Conservation (phyloP, 23 red algal species). For the Gracilaria caudata region DNA sequence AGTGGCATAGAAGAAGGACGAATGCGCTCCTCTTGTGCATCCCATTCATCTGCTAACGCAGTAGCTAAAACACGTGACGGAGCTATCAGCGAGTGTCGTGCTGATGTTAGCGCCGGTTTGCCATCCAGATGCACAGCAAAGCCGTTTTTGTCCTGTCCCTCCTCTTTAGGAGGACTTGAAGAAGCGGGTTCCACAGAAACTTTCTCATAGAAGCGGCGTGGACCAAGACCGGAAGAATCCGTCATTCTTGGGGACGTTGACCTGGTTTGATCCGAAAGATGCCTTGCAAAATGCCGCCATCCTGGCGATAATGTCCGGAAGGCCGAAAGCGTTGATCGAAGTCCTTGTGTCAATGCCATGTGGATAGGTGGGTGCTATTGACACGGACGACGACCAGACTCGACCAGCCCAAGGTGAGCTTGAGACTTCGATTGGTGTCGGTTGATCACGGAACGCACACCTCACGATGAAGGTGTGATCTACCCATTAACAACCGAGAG, state of each 20-base stretch:
- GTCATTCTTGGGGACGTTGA: constrained; percentile 29
- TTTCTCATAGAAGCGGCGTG: constrained; percentile 72
- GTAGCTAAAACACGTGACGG: constrained; percentile 49
- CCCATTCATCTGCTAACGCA: constrained; percentile 89
- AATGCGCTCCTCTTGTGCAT: constrained; percentile 68
- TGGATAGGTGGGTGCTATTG: background rate
- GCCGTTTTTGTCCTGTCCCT: background rate
- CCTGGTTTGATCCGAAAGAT: background rate
- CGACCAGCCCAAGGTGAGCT: background rate
- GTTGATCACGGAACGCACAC: background rate
- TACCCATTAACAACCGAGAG: no score
- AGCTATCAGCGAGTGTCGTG: constrained; percentile 43
- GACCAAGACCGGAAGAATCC: constrained; percentile 83
- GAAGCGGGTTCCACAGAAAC: constrained; percentile 31
- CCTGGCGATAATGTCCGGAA: background rate
- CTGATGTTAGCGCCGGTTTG: constrained; percentile 57
- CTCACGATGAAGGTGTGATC: background rate
- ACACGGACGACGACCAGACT: background rate
- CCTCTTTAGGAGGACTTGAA: background rate
- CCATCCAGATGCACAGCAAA: constrained; percentile 76
- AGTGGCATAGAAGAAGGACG: constrained; percentile 84
- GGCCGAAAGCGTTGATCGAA: background rate
- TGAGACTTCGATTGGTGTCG: background rate
- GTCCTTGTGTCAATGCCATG: background rate
- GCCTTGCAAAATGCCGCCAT: background rate